Conservation (phyloP, 768 basidiomycete genomes). For the Rossbeevera mucosa region DNA sequence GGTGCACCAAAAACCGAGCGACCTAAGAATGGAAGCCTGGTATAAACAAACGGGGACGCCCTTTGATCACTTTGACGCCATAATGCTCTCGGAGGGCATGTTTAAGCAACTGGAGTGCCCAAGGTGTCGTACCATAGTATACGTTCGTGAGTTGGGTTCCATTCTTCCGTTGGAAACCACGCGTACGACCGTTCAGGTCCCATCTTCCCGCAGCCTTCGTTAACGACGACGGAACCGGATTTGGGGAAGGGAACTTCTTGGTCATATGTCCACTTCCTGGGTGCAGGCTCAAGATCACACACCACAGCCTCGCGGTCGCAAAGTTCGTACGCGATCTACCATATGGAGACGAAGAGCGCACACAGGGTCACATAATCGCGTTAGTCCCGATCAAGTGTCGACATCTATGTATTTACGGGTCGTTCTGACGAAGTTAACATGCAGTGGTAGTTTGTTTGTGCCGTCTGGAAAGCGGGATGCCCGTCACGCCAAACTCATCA, state of each 20-base stretch:
- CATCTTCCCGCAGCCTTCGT: slow-evolving; percentile 35
- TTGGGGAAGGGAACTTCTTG: slow-evolving; percentile 41
- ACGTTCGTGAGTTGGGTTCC: slow-evolving; percentile 26
- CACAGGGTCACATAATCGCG: slow-evolving; percentile 32
- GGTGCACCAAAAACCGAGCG: slow-evolving; percentile 12
- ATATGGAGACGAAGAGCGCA: slow-evolving; percentile 9
- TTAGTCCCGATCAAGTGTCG: slow-evolving; percentile 19
- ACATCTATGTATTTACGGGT: too few relatives aligned
- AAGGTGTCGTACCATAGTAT: slow-evolving; percentile 27
- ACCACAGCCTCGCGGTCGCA: slow-evolving; percentile 37
- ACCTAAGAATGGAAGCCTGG: slow-evolving; percentile 18
- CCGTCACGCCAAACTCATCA: slow-evolving; percentile 27
- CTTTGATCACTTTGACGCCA: slow-evolving; percentile 36
- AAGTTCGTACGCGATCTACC: slow-evolving; percentile 42
- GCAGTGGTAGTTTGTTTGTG: slow-evolving; percentile 35
- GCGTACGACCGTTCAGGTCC: neutral
- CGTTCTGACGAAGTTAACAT: neutral
- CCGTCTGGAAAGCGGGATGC: slow-evolving; percentile 24
- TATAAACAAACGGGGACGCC: slow-evolving; percentile 22
- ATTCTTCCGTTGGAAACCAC: neutral
- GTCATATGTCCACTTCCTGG: slow-evolving; percentile 33
- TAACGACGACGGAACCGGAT: slow-evolving; percentile 41
- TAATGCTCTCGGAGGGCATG: slow-evolving; percentile 14
- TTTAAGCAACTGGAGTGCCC: slow-evolving; percentile 34
- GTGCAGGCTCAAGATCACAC: slow-evolving; percentile 41